Percentiles rank a stretch among this genome's conserved stretches.
These are phyloP conservation scores for Globisporangium nodosum DNA, from an alignment of 352 stramenopile species.

Conservation along the genomic window DNA sequence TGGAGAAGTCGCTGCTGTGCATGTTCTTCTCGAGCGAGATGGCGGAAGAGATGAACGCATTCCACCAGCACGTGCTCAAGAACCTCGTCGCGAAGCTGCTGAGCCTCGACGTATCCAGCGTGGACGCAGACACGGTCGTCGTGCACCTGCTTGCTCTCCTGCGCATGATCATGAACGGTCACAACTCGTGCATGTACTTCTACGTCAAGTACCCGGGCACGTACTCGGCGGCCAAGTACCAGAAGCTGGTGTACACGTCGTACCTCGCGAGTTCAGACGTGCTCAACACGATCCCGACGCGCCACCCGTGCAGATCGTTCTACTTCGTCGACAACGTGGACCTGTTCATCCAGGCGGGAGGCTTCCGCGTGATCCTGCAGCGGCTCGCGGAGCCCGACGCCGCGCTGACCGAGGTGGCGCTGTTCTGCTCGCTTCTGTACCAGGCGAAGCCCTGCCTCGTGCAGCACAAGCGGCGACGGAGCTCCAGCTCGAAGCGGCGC, in stretches of 20 bases:
- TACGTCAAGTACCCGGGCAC: slow-evolving; percentile 78
- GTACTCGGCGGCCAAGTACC: slow-evolving; percentile 48
- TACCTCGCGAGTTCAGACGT: slow-evolving; percentile 63
- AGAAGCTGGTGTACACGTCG: slow-evolving; percentile 67
- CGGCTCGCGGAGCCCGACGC: slow-evolving; percentile 40
- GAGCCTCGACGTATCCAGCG: slow-evolving; percentile 20
- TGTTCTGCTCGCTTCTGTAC: slow-evolving; percentile 64
- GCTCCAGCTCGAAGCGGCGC: slow-evolving; percentile 22
- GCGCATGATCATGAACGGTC: slow-evolving; percentile 73
- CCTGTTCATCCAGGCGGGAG: slow-evolving; percentile 77
- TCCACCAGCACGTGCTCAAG: slow-evolving; percentile 78
- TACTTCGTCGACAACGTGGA: slow-evolving; percentile 85
- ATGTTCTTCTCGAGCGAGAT: slow-evolving; percentile 65
- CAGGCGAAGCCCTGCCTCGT: slow-evolving; percentile 72
- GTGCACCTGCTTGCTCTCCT: slow-evolving; percentile 57
- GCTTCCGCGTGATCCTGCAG: slow-evolving; percentile 68
- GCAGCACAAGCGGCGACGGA: slow-evolving; percentile 52
- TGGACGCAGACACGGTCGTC: slow-evolving; percentile 16
- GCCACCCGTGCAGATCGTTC: slow-evolving; percentile 69
- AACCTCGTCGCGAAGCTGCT: slow-evolving; percentile 69
- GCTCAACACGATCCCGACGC: slow-evolving; percentile 43
- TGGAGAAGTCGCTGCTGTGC: slow-evolving; percentile 73
- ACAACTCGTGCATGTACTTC: slow-evolving; percentile 77
- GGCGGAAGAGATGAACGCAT: slow-evolving; percentile 67
- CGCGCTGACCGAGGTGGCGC: slow-evolving; percentile 47